A percentile compares a stretch with the other conserved stretches of the same genome.
Evolutionary conservation across 495 filamentous ascomycete genomes (phyloP).

Genomic region (Neurospora sp.): DNA sequence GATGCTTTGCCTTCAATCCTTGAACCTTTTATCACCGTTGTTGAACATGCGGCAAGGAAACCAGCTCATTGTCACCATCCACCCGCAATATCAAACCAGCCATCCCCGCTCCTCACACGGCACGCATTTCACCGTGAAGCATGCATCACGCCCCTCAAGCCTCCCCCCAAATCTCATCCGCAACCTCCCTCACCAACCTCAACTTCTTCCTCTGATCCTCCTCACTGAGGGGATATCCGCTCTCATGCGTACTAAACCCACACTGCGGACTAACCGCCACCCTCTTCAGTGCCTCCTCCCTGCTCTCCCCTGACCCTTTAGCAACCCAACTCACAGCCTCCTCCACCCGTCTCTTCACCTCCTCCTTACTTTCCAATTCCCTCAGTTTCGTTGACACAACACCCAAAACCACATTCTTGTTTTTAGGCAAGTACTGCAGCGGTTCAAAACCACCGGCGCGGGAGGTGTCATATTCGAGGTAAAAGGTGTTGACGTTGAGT

Average conservation of each 20-base stretch:
- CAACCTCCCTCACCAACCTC: conserved; percentile 55
- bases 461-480: conserved; percentile 74
- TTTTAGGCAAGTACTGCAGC: conserved; percentile 56
- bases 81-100: too few relatives aligned
- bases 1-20: not conserved
- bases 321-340: conserved; percentile 64
- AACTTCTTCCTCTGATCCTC: conserved; percentile 65
- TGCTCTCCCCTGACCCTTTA: conserved; percentile 48
- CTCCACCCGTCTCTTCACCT: conserved; percentile 57
- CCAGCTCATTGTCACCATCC: not conserved
- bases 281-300: conserved; percentile 57
- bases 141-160: conserved; percentile 13
- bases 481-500: conserved; percentile 68
- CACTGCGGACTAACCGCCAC: conserved; percentile 69
- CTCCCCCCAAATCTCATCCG: conserved; percentile 62
- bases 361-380: conserved; percentile 61
- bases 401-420: conserved; percentile 70
- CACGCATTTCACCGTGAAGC: too few relatives aligned
- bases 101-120: too few relatives aligned
- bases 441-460: conserved; percentile 73
- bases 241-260: conserved; percentile 66
- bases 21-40: not conserved
- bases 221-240: conserved; percentile 53
- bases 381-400: conserved; percentile 67
- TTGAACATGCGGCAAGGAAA: not conserved